Evolutionary conservation across 805 yeast species (phyloP).

Genomic region (Schizosaccharomyces octosporus): DNA sequence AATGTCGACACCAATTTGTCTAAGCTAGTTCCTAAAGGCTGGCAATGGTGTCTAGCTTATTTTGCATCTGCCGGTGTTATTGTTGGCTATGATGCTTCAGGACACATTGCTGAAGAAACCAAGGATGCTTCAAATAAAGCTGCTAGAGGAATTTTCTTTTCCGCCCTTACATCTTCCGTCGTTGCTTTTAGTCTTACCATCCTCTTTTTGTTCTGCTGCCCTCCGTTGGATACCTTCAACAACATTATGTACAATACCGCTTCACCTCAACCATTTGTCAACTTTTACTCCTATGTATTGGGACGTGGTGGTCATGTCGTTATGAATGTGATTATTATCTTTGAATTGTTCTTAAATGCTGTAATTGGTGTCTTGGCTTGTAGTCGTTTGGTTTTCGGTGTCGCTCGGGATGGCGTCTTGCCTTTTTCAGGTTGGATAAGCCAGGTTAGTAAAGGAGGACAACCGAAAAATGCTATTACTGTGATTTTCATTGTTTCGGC

Average conservation of each 20-base stretch:
- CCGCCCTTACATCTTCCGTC: constrained; percentile 7
- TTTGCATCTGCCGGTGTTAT: constrained; percentile 9
- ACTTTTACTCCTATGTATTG: constrained; percentile 8
- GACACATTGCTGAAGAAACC: constrained; percentile 11
- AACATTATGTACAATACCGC: constrained; percentile 5
- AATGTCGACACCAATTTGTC: constrained; percentile 1
- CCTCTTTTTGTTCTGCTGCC: constrained; percentile 9
- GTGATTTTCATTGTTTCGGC: constrained; percentile 8
- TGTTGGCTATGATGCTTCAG: constrained; percentile 10
- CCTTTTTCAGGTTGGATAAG: constrained; percentile 10
- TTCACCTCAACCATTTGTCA: constrained; percentile 10
- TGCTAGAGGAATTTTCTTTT: constrained; percentile 8
- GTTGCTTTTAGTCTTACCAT: constrained; percentile 6
- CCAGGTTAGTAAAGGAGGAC: constrained; percentile 6
- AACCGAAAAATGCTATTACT: constrained; percentile 9
- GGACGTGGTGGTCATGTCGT: constrained; percentile 9
- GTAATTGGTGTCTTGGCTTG: constrained; percentile 9
- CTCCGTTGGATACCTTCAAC: constrained; percentile 3
- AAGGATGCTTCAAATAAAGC: constrained; percentile 8
- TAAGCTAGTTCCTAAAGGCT: constrained; percentile 8
- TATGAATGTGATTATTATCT: constrained; percentile 7
- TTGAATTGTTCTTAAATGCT: constrained; percentile 6
- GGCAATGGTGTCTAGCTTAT: constrained; percentile 9
- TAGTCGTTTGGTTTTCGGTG: constrained; percentile 9
- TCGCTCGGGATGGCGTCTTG: constrained; percentile 10